Evolutionary conservation across 352 stramenopile species (phyloP).

Genomic region (Phytophthora multivora): DNA sequence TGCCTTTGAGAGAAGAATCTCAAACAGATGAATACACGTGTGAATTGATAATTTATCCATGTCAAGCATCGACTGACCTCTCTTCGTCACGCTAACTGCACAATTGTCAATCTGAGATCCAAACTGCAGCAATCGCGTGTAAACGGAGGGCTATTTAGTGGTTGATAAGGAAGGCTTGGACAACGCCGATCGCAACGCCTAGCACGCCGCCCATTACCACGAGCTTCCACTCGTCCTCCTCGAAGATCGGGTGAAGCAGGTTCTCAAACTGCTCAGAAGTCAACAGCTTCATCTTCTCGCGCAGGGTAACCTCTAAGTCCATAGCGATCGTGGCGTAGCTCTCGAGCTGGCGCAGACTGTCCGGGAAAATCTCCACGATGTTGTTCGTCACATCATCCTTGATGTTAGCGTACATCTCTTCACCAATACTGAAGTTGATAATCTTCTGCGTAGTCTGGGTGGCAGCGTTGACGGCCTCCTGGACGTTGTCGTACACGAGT

Average conservation of each 20-base stretch:
- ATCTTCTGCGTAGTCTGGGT: slow-evolving; percentile 80
- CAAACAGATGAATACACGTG: slow-evolving; percentile 41
- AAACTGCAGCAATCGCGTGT: neutral
- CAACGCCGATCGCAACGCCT: slow-evolving; percentile 89
- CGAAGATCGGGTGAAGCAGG: slow-evolving; percentile 97
- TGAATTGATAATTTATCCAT: slow-evolving; percentile 64
- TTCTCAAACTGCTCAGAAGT: slow-evolving; percentile 93
- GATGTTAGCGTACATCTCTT: slow-evolving; percentile 85
- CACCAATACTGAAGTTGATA: slow-evolving; percentile 84
- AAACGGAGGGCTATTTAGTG: slow-evolving; percentile 42
- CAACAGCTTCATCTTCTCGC: slow-evolving; percentile 92
- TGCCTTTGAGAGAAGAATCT: slow-evolving; percentile 10
- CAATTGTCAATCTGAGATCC: slow-evolving; percentile 3
- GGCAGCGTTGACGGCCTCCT: slow-evolving; percentile 83
- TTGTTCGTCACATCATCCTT: slow-evolving; percentile 90
- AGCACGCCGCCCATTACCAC: slow-evolving; percentile 96
- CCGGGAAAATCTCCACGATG: slow-evolving; percentile 88
- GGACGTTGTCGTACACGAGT: slow-evolving; percentile 89
- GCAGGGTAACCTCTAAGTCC: slow-evolving; percentile 91
- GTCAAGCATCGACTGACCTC: slow-evolving; percentile 18
- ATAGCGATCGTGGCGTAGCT: slow-evolving; percentile 93
- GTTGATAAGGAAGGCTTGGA: slow-evolving; percentile 93
- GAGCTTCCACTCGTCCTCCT: slow-evolving; percentile 98
- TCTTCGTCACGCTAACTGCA: slow-evolving; percentile 1
- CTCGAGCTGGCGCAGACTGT: slow-evolving; percentile 91